phyloP scores from a whole-genome alignment of 495 filamentous ascomycete species.

The Geopyxis carbonaria region DNA sequence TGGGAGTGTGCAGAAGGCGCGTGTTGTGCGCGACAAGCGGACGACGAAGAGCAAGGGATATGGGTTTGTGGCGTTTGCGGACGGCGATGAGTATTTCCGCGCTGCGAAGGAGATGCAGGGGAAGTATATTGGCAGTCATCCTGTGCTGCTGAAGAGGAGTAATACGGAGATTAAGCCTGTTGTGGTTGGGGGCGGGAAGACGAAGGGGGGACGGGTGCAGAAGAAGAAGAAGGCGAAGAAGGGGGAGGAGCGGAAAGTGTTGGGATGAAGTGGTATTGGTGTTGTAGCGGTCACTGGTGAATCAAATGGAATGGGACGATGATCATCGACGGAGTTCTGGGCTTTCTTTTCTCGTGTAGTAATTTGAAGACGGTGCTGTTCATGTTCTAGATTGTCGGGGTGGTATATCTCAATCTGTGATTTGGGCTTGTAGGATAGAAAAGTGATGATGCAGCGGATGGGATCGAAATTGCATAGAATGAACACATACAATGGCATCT shows the following conservation, averaged over 20 bases:
- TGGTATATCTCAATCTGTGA: too few relatives aligned
- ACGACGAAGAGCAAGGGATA: conserved; percentile 91
- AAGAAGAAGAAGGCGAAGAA: conserved; percentile 26
- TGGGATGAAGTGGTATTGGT: conserved; percentile 15
- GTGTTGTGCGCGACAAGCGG: conserved; percentile 89
- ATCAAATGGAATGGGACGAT: too few relatives aligned
- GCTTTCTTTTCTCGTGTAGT: too few relatives aligned
- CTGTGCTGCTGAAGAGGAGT: conserved; percentile 65
- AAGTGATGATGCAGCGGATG: too few relatives aligned
- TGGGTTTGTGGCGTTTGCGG: conserved; percentile 88
- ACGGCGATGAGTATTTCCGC: conserved; percentile 87
- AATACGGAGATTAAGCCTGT: conserved; percentile 76
- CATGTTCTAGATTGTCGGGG: too few relatives aligned
- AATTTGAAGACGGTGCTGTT: too few relatives aligned
- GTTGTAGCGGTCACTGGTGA: too few relatives aligned
- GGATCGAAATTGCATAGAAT: too few relatives aligned
- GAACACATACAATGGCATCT: too few relatives aligned
- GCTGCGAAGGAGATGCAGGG: conserved; percentile 96
- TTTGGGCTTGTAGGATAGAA: too few relatives aligned
- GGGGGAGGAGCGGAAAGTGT: conserved; percentile 18
- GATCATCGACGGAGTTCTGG: too few relatives aligned
- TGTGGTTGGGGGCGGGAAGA: conserved; percentile 33
- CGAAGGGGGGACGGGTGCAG: conserved; percentile 26
- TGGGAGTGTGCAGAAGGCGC: conserved; percentile 72
- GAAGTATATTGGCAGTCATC: conserved; percentile 97